Evolutionary conservation across 1,139 yeast species (phyloP).

Genomic region (Zhuliangozyma blackwelliae): DNA sequence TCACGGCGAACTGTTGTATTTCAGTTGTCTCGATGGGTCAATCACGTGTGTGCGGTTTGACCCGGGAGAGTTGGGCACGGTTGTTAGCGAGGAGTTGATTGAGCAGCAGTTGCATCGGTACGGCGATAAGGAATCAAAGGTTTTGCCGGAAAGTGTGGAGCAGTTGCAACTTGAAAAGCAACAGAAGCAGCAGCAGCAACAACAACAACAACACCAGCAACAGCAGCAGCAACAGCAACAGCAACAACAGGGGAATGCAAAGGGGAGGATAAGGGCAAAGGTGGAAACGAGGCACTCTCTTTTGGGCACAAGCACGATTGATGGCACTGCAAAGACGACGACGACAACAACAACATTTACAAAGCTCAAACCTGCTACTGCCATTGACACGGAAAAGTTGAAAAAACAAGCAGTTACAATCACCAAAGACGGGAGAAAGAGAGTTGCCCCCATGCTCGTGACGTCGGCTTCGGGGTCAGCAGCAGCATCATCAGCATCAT

Average conservation of each 20-base stretch:
- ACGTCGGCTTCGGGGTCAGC: constrained; percentile 52
- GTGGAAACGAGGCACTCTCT: constrained; percentile 2
- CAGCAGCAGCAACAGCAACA: too few species aligned
- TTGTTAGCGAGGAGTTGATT: constrained; percentile 61
- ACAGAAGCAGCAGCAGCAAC: constrained; percentile 1
- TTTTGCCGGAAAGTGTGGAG: constrained; percentile 81
- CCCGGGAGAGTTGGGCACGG: constrained; percentile 66
- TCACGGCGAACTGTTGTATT: constrained; percentile 64
- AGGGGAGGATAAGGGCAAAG: constrained; percentile 2
- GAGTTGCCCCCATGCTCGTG: constrained; percentile 82
- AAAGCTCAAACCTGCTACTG: constrained; percentile 1
- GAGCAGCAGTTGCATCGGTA: constrained; percentile 70
- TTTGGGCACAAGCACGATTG: constrained; percentile 1
- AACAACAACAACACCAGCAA: constrained; percentile 3
- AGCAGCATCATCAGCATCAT: constrained; percentile 11
- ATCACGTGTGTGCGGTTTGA: constrained; percentile 71
- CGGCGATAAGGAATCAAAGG: constrained; percentile 82
- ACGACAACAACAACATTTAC: neutral
- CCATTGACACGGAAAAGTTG: constrained; percentile 8
- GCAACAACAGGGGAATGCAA: too few species aligned
- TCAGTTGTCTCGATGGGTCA: constrained; percentile 83
- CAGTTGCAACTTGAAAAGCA: constrained; percentile 71
- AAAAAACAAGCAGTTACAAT: constrained; percentile 37
- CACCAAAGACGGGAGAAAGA: constrained; percentile 76
- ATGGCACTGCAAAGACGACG: neutral